Conservation (phyloP, 352 stramenopile genomes). For the Pseudoperonospora humuli region DNA sequence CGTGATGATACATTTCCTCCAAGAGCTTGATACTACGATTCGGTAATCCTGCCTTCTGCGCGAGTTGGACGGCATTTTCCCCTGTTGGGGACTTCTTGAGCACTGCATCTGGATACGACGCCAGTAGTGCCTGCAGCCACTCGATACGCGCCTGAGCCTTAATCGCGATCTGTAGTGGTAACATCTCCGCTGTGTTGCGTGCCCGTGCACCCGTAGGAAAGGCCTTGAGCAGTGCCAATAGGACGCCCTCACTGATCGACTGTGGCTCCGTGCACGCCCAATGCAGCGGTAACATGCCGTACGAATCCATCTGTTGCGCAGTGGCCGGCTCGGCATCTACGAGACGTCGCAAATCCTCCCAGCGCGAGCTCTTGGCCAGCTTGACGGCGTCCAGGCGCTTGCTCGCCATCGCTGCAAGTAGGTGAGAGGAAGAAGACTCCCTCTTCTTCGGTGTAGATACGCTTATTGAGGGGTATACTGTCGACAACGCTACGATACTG, state of each 20-base stretch:
- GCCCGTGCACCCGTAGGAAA: conserved; percentile 55
- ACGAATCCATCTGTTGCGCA: conserved; percentile 76
- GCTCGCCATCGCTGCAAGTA: conserved; percentile 18
- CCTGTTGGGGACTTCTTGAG: conserved; percentile 63
- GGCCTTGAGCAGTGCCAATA: conserved; percentile 75
- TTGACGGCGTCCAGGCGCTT: conserved; percentile 80
- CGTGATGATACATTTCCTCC: conserved; percentile 84
- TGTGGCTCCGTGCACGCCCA: conserved; percentile 83
- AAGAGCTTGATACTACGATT: conserved; percentile 62
- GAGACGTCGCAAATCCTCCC: conserved; percentile 66
- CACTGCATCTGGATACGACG: conserved; percentile 74
- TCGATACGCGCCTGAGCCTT: conserved; percentile 83
- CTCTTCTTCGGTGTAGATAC: conserved; percentile 1
- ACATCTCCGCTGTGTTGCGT: conserved; percentile 75
- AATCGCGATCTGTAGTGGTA: conserved; percentile 84
- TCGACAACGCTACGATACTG: too few species aligned
- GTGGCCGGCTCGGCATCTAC: conserved; percentile 60
- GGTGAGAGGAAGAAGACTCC: neutral
- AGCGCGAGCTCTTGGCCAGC: conserved; percentile 73
- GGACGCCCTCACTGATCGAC: conserved; percentile 59
- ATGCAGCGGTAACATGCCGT: conserved; percentile 83
- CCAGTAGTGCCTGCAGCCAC: conserved; percentile 78
- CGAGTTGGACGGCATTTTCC: conserved; percentile 72
- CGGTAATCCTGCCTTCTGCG: conserved; percentile 46
- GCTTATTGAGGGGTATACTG: neutral